phyloP scores from a whole-genome alignment of 805 yeast genomes.

The Metschnikowia henanensis region DNA sequence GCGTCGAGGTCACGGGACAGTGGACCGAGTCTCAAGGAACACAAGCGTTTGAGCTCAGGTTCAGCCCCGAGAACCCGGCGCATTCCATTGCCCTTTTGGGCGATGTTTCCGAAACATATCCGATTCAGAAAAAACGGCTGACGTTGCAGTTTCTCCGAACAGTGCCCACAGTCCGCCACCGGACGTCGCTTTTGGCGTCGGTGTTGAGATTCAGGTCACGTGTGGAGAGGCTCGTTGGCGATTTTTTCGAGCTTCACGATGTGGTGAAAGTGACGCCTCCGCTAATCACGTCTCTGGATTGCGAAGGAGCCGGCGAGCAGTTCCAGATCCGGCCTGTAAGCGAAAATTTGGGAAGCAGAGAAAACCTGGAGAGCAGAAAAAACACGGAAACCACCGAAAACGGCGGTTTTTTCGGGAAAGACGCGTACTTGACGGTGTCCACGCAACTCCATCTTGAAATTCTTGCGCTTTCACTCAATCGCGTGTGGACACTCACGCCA shows the following conservation, averaged over 20 bases:
- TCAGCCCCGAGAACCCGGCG: slow-evolving; percentile 25
- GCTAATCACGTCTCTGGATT: slow-evolving; percentile 81
- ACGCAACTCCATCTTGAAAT: slow-evolving; percentile 91
- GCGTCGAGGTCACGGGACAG: too few relatives aligned
- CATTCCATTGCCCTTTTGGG: slow-evolving; percentile 54
- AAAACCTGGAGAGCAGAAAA: too few relatives aligned
- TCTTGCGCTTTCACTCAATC: slow-evolving; percentile 64
- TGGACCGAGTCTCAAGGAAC: slow-evolving; percentile 34
- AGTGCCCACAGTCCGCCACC: slow-evolving; percentile 76
- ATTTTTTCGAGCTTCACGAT: slow-evolving; percentile 52
- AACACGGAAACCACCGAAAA: slow-evolving; percentile 8
- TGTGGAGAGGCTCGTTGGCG: slow-evolving; percentile 52
- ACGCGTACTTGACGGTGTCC: slow-evolving; percentile 81
- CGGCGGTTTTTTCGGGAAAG: slow-evolving; percentile 56
- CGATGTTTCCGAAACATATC: slow-evolving; percentile 60
- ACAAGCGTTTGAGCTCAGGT: slow-evolving; percentile 34
- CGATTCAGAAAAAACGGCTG: slow-evolving; percentile 80
- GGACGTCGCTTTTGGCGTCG: slow-evolving; percentile 63
- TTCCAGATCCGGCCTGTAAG: slow-evolving; percentile 52
- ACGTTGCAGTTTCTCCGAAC: slow-evolving; percentile 65
- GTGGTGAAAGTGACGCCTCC: slow-evolving; percentile 86
- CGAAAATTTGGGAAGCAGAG: too few relatives aligned
- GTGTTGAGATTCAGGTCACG: slow-evolving; percentile 71
- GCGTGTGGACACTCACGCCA: slow-evolving; percentile 90
- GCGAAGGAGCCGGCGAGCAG: slow-evolving; percentile 97